phyloP scores from a whole-genome alignment of 768 basidiomycete genomes.

The Tricholoma flavovirens region DNA sequence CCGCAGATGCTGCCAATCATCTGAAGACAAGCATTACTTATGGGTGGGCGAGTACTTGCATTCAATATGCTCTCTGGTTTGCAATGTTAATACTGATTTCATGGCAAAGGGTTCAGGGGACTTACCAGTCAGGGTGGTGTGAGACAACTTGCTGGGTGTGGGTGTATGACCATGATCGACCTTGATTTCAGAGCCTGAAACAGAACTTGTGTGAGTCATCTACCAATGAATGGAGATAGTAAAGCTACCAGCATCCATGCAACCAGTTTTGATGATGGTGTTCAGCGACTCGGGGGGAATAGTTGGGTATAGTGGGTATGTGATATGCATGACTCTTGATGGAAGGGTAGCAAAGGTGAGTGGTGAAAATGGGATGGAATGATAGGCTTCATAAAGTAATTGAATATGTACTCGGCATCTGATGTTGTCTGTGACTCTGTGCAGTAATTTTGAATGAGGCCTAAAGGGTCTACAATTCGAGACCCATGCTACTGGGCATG shows the following conservation, averaged over 20 bases:
- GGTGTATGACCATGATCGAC: background rate
- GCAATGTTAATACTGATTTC: background rate
- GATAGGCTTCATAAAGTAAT: background rate
- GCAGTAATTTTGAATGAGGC: background rate
- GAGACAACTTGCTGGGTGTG: background rate
- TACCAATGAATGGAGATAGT: background rate
- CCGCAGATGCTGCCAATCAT: background rate
- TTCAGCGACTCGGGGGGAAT: background rate
- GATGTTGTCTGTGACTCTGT: background rate
- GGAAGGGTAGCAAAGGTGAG: background rate
- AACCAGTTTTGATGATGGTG: background rate
- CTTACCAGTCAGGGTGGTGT: background rate
- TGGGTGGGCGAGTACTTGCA: background rate
- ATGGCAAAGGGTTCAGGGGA: background rate
- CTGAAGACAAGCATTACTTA: background rate
- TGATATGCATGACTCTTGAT: background rate
- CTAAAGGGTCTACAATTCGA: background rate
- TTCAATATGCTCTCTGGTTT: background rate
- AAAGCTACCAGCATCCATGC: background rate
- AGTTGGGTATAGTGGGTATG: background rate
- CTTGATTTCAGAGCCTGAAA: background rate
- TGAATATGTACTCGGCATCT: background rate
- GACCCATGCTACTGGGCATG: background rate
- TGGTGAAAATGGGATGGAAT: background rate
- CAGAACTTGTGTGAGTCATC: background rate